phyloP scores from a whole-genome alignment of 176 grass and related monocot genomes.

The Bolboschoenus planiculmis region DNA sequence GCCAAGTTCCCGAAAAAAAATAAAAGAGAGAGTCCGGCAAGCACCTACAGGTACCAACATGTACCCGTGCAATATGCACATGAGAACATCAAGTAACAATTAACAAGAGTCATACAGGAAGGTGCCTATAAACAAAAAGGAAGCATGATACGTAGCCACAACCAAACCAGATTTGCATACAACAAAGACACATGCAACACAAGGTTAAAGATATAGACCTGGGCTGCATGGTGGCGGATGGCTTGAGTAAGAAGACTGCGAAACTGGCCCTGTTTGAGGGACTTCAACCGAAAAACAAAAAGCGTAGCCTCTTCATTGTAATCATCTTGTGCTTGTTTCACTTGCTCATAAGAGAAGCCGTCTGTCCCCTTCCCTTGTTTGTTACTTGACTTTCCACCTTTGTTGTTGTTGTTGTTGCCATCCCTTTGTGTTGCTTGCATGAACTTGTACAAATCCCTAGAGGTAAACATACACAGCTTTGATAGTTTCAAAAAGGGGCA shows the following conservation, averaged over 20 bases:
- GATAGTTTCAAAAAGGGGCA: neutral
- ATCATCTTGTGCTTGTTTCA: slow-evolving; percentile 86
- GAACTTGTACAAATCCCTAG: slow-evolving; percentile 80
- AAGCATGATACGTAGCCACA: neutral
- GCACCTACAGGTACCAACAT: neutral
- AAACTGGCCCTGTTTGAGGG: slow-evolving; percentile 92
- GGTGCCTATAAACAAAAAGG: neutral
- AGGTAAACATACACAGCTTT: slow-evolving; percentile 31
- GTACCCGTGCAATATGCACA: neutral
- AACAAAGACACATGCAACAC: neutral
- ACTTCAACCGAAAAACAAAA: slow-evolving; percentile 91
- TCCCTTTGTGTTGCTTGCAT: slow-evolving; percentile 63
- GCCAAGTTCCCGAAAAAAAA: too few species aligned
- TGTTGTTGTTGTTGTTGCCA: slow-evolving; percentile 16
- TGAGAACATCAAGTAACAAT: neutral
- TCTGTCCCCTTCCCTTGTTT: slow-evolving; percentile 46
- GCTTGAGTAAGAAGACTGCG: slow-evolving; percentile 97
- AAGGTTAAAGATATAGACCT: slow-evolving; percentile 27
- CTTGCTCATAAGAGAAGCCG: slow-evolving; percentile 42
- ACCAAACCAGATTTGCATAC: neutral
- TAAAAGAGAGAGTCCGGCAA: neutral
- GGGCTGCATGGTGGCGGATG: slow-evolving; percentile 88
- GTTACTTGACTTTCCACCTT: slow-evolving; percentile 36
- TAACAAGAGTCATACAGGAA: neutral
- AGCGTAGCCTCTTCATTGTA: slow-evolving; percentile 83